Conservation (phyloP, 495 filamentous ascomycete species). For the Neurospora sp. region DNA sequence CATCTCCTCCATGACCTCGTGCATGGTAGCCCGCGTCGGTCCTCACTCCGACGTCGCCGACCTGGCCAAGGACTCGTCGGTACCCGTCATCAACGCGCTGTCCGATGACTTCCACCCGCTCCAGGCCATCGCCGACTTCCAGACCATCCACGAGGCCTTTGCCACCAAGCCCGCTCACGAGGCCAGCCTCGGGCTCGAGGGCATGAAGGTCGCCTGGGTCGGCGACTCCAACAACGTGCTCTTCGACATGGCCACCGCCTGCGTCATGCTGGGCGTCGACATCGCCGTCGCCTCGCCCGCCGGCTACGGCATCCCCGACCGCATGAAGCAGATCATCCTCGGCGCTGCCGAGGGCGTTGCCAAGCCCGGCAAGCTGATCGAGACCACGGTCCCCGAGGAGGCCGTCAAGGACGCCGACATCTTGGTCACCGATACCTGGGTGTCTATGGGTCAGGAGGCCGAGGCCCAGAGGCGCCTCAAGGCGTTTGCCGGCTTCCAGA, state of each 20-base stretch:
- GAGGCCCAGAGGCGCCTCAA: constrained; percentile 65
- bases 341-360: constrained; percentile 45
- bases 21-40: constrained; percentile 81
- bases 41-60: constrained; percentile 71
- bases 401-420: constrained; percentile 84
- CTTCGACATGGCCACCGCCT: constrained; percentile 80
- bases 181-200: constrained; percentile 58
- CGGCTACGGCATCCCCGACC: constrained; percentile 64
- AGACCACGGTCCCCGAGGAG: constrained; percentile 75
- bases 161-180: constrained; percentile 24
- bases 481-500: constrained; percentile 83
- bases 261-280: constrained; percentile 75
- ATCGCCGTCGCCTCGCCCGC: constrained; percentile 77
- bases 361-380: constrained; percentile 53
- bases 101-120: constrained; percentile 84
- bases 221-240: constrained; percentile 97
- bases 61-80: constrained; percentile 68
- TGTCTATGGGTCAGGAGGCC: constrained; percentile 93
- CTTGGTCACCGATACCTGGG: constrained; percentile 92
- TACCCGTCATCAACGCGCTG: constrained; percentile 92
- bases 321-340: constrained; percentile 61
- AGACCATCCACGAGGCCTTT: constrained; percentile 78
- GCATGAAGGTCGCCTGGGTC: constrained; percentile 87
- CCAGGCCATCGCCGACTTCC: constrained; percentile 84
- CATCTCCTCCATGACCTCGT: constrained; percentile 84